Evolutionary conservation across 495 filamentous ascomycete species (phyloP).

Genomic region (Hyphodiscus hymeniophilus): DNA sequence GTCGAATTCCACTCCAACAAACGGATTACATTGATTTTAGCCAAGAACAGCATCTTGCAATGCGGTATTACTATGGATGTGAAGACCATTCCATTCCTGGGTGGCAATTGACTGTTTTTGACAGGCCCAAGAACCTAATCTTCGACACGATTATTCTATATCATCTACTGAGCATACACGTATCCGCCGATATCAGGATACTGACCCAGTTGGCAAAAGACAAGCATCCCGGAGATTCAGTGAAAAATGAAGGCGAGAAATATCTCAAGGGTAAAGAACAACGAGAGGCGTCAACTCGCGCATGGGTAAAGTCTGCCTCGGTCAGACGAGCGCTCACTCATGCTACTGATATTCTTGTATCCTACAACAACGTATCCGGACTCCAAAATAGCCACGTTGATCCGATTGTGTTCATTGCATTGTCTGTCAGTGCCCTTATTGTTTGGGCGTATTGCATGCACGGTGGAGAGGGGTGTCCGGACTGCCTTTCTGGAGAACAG

Average conservation of each 20-base stretch:
- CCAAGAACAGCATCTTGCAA: constrained; percentile 3
- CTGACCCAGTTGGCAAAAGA: constrained; percentile 16
- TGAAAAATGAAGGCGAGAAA: not conserved
- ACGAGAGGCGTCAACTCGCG: not conserved
- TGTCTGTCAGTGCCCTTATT: constrained; percentile 7
- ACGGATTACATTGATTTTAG: constrained; percentile 1
- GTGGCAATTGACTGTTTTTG: constrained; percentile 6
- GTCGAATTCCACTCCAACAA: constrained; percentile 8
- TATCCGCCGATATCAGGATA: constrained; percentile 17
- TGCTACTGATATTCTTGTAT: constrained; percentile 11
- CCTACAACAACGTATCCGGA: not conserved
- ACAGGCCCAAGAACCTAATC: constrained; percentile 10
- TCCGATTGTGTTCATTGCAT: constrained; percentile 14
- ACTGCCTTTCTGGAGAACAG: constrained; percentile 1
- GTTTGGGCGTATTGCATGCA: constrained; percentile 15
- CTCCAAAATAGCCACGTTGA: constrained; percentile 2
- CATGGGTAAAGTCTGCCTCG: constrained; percentile 5
- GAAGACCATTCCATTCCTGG: constrained; percentile 13
- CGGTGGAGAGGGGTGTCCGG: not conserved
- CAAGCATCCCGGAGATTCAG: not conserved
- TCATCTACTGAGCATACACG: constrained; percentile 20
- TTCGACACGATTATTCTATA: constrained; percentile 20
- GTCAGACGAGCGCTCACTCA: constrained; percentile 10
- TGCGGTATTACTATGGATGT: constrained; percentile 13
- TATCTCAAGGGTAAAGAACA: constrained; percentile 2